These are phyloP conservation scores for Deakozyma indianensis DNA, from an alignment of 805 yeast genomes.

Conservation along the genomic window DNA sequence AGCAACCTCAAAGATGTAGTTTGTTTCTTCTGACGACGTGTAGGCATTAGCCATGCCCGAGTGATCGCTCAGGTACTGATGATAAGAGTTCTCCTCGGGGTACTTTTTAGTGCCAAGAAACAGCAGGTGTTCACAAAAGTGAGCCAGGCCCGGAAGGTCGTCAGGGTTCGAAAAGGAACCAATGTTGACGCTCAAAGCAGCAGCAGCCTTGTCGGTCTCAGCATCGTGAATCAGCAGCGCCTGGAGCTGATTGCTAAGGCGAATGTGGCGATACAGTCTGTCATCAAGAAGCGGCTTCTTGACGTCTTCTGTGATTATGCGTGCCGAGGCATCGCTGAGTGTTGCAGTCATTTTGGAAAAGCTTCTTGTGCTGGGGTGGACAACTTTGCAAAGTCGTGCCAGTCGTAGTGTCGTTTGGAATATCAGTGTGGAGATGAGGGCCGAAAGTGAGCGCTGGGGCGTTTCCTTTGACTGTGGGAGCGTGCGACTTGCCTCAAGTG, in stretches of 20 bases:
- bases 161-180: slow-evolving; percentile 76
- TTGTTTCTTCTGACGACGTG: slow-evolving; percentile 79
- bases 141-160: slow-evolving; percentile 69
- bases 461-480: too few species aligned
- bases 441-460: too few species aligned
- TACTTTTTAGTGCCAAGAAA: slow-evolving; percentile 71
- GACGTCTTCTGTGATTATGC: slow-evolving; percentile 12
- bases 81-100: slow-evolving; percentile 61
- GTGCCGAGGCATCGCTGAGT: too few species aligned
- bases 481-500: too few species aligned
- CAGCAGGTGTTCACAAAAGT: slow-evolving; percentile 72
- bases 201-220: slow-evolving; percentile 44
- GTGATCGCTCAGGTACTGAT: slow-evolving; percentile 63
- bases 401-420: too few species aligned
- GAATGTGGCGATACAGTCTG: slow-evolving; percentile 54
- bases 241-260: slow-evolving; percentile 54
- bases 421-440: too few species aligned
- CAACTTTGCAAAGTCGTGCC: too few species aligned
- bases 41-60: slow-evolving; percentile 88
- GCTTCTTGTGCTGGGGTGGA: too few species aligned
- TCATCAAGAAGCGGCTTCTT: slow-evolving; percentile 45
- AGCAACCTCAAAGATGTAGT: slow-evolving; percentile 77
- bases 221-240: slow-evolving; percentile 68
- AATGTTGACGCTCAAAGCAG: slow-evolving; percentile 58
- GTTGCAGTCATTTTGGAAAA: too few species aligned